Base-by-base conservation (phyloP, 257 asterid genomes). In the Petunia axillaris region DNA sequence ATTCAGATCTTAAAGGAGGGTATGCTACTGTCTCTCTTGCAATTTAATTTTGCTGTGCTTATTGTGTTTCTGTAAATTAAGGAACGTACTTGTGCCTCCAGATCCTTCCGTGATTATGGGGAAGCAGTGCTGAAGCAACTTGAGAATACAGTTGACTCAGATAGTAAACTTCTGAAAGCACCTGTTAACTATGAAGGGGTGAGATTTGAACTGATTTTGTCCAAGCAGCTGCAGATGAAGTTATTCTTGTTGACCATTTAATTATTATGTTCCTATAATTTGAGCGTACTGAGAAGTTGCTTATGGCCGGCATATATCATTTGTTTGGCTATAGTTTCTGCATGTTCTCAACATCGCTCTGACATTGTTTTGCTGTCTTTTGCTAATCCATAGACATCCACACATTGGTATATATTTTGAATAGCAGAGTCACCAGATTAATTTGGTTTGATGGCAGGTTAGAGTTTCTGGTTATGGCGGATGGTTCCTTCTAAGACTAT, bases 171-270 rank as follows among this genome's bases (percentile, higher is more conserved):
- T 83, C 92, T 86, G 82, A 96, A 94, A 86, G 97, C 98, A 74
- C 94, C 95, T n/a, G 94, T 91, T 70, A 96, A 94, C 86, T 84
- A 96, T 79, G 99, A 96, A 92, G 98, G 99, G 82, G 99, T 92
- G 87, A 90, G 95, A 87, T 36, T 71, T 71, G 48, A 71, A 52
- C 3, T 1, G 25, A 25, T 73, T 36, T 35, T 36, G 3, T 73
- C 62, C 62, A 35, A 5, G 62, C 77, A 50, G 62, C 50, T 35
- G 62, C 41, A 50, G 46, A 36, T 73, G 62, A 73, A 14, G 77
- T 71, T 36, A 36, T 15, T 48, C 25, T 73, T 48, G n/a, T 71
- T 73, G 62, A 50, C 52, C 62, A 73, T 38, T 73, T 44, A 73
- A 37, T 50, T 73, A 50, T 73, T 38, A 48, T 38, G 13, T 50